Evolutionary conservation across 1,284 basidiomycete genomes (phyloP), one percentile per base, ranked within the genome.

Genomic region (Leccinum pallidistipes): DNA sequence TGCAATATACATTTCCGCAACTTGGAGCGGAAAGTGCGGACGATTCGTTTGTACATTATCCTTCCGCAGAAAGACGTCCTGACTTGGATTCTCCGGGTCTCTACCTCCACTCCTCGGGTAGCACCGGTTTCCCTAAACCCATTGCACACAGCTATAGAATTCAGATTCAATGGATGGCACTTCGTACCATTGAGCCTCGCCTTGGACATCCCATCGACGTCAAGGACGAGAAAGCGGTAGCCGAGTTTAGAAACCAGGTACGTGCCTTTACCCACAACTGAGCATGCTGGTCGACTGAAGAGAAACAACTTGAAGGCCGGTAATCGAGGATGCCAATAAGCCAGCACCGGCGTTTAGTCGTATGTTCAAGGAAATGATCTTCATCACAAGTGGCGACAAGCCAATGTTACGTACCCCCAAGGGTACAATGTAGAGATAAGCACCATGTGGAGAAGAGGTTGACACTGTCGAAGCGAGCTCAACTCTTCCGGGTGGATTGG

Each of bases 101-200:
- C 10, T 77, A 77, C n/a, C 54, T 77, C 6, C 78, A 77, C 54
- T 78, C 78, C 3, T 78, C 76, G 0, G 76, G 78, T 5, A 78
- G 75, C 36, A 79, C 76, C 0, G 76, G 78, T 76, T 77, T 36
- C 5, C 34, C 34, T 0, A 77, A 75, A 58, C 56, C 70, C 1
- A 77, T 79, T 24, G 21, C 69, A 2, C 67, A 68, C 43, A 69
- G 36, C 36, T 36, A 36, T 6, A 36, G 34, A 36, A 36, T 36
- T 1, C 34, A 36, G 34, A 14, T 36, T 36, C 34, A 36, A 36
- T 36, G 34, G 34, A 14, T 36, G 34, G 3, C 12, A 36, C 34
- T 36, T 36, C 12, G 34, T 36, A 36, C 34, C 24, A 31, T 51
- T 2, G 50, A 51, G 27, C 50, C 16, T 8, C 8, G 14, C 21